These are phyloP conservation scores for Drechslerella stenobrocha DNA, from an alignment of 2,329 filamentous ascomycete species.

Conservation along the genomic window DNA sequence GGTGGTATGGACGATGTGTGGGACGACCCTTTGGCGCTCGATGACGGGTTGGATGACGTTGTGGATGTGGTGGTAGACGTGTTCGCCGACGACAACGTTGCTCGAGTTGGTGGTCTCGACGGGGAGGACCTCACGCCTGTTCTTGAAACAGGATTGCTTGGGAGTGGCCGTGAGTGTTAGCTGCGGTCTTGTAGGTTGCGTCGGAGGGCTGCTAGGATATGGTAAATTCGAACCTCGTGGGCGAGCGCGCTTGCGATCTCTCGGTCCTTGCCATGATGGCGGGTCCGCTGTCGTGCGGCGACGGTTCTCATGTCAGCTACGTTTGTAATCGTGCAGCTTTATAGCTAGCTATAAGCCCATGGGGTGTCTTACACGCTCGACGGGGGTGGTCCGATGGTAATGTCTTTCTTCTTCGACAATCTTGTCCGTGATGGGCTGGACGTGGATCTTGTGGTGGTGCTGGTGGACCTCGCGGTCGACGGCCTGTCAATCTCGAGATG, in stretches of 20 bases:
- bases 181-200: not conserved
- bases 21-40: conserved; percentile 70
- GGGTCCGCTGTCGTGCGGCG: conserved; percentile 13
- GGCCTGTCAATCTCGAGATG: conserved; percentile 55
- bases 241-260: conserved; percentile 29
- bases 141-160: conserved; percentile 34
- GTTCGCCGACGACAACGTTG: conserved; percentile 64
- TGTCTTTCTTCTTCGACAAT: conserved; percentile 34
- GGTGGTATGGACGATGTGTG: conserved; percentile 71
- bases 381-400: conserved; percentile 22
- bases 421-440: conserved; percentile 64
- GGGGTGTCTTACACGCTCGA: conserved; percentile 35
- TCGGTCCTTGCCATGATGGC: conserved; percentile 32
- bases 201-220: not conserved
- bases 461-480: conserved; percentile 70
- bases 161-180: not conserved
- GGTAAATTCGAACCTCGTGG: conserved; percentile 15
- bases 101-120: conserved; percentile 46
- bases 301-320: conserved; percentile 1
- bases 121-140: conserved; percentile 31
- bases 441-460: conserved; percentile 62
- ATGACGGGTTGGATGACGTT: conserved; percentile 72
- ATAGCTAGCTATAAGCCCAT: not conserved
- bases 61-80: conserved; percentile 68
- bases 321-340: not conserved